Base-by-base conservation (phyloP, 805 yeast species). In the Zygosaccharomyces bailii region DNA sequence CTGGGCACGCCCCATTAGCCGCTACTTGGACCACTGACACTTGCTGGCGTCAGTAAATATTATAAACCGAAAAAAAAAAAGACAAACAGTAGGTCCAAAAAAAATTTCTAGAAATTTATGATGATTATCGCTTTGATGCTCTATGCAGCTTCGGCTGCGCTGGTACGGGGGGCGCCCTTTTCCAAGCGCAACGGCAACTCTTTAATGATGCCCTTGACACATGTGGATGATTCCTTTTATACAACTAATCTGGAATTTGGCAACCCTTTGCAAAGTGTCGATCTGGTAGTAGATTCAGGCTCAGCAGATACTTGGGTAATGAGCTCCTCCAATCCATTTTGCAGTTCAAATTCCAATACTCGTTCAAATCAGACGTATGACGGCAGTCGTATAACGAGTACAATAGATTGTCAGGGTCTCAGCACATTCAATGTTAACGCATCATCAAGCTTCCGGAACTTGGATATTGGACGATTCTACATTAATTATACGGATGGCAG, bases 291-390 rank as follows among this genome's bases (percentile, higher is more conserved):
- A 34, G 80, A 75, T 52, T 72, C 79, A 3, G 79, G 79, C 2
- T 72, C 78, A 6, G 70, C 78, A 0, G 76, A 73, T 46, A 54
- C 74, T 29, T 74, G 79, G 79, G 68, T 74, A 4, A 69, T 65
- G 54, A 67, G 69, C 30, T 60, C 67, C 2, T 30, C 36, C 1
- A 67, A 67, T 43, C 57, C 65, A 1, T 65, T 51, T 39, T 67
- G 71, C 45, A 7, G 32, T 5, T 13, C 37, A 2, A 42, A 41
- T 4, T 19, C 44, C 16, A 36, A 39, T 19, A 25, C 10, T 2
- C 20, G 41, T 14, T 5, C 39, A 19, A 27, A 42, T 10, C 25
- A 42, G 19, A 49, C 55, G 1, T 52, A 55, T 34, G 32, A 45
- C 18, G 57, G 55, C 5, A 16, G 43, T 19, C 29, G 32, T 3